Evolutionary conservation across 441 rosid genomes (phyloP), one percentile per base, ranked within the genome.

Genomic region (Gossypium lobatum): DNA sequence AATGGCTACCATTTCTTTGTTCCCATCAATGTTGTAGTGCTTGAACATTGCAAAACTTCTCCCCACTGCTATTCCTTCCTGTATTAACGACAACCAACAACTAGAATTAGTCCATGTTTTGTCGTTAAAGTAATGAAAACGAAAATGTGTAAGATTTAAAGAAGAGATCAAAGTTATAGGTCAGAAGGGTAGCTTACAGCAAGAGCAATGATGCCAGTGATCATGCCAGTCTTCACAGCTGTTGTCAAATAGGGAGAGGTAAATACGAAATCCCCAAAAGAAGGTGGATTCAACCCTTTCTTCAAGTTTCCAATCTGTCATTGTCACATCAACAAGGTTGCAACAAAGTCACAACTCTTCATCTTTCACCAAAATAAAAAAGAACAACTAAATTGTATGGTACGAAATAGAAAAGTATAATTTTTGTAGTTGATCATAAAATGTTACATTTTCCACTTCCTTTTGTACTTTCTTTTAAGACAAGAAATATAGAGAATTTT

Each of bases 21-120:
- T 93, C 2, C 98, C 99, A 73, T 95, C 98, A 14, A 95, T 89
- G 75, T 93, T 88, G 83, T 95, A 95, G 64, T 93, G 88, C 83
- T 93, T 95, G 83, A 87, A 90, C 98, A 91, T 85, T 0, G 99
- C 87, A 63, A 95, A 95, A 71, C 99, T 95, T 81, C 99, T 86
- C 13, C 99, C 99, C 0, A 95, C 98, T 0, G 99, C 99, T 75
- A 95, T 91, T 71, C 99, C 98, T 87, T 95, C 99, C 99, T 93
- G 83, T 59, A 67, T 64, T 11, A 11, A 11, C 14, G 34, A 13
- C 37, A 59, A 9, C 31, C 45, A 65, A 23, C 61, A 17, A 34
- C 13, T 67, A 37, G n/a, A 62, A 76, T 70, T 13, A 52, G 14
- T 11, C 26, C 14, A 37, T 57, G 9, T 60, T 17, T 58, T 23